Conservation (phyloP, 2,329 filamentous ascomycete genomes). For the Leptographium flavum region DNA sequence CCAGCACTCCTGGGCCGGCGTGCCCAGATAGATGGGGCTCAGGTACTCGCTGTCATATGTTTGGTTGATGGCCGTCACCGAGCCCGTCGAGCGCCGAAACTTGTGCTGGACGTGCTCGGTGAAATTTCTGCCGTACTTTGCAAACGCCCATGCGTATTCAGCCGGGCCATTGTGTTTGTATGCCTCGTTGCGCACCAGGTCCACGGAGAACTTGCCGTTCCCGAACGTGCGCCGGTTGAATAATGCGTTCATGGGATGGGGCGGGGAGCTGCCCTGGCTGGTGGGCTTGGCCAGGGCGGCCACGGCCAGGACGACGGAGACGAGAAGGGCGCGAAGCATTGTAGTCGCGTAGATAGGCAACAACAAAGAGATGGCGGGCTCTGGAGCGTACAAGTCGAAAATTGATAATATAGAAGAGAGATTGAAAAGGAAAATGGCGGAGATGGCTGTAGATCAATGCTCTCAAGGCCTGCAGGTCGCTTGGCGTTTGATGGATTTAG, state of each 20-base stretch:
- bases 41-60: constrained; percentile 41
- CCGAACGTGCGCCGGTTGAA: not conserved
- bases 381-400: not conserved
- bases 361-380: too few relatives aligned
- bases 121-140: constrained; percentile 22
- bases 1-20: constrained; percentile 38
- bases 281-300: not conserved
- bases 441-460: not conserved
- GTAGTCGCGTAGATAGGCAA: not conserved
- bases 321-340: not conserved
- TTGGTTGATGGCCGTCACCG: constrained; percentile 17
- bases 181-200: constrained; percentile 19
- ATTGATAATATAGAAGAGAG: not conserved
- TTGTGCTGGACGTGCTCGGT: constrained; percentile 10
- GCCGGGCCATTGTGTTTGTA: constrained; percentile 20
- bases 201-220: constrained; percentile 14
- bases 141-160: constrained; percentile 19
- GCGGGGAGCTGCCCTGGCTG: not conserved
- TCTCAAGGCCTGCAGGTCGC: too few relatives aligned
- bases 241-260: not conserved
- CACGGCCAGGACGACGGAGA: not conserved
- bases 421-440: not conserved
- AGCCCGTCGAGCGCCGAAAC: constrained; percentile 4
- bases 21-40: constrained; percentile 48
- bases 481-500: too few relatives aligned